Conservation (phyloP, 2,329 filamentous ascomycete species). For the Nemania bipapillata region DNA sequence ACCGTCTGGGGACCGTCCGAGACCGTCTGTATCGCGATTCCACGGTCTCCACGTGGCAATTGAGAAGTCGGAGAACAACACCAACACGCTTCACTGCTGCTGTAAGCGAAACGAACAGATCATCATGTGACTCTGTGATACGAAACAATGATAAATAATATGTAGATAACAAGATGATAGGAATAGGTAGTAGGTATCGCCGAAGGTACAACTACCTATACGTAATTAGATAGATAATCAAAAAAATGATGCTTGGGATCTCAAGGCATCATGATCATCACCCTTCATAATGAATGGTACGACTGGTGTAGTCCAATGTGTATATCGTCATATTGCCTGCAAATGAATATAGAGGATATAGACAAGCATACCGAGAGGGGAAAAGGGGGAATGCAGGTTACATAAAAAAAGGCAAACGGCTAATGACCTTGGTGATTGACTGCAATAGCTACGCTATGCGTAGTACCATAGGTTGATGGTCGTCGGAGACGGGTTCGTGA, state of each 20-base stretch:
- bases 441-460: background rate
- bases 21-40: background rate
- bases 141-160: no score
- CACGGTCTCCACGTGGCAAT: conserved; percentile 21
- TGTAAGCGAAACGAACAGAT: background rate
- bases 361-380: background rate
- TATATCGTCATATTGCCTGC: background rate
- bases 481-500: background rate
- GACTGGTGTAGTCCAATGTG: background rate
- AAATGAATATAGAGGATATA: background rate
- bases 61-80: conserved; percentile 10
- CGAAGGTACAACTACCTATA: background rate
- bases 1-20: background rate
- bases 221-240: background rate
- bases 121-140: conserved; percentile 20
- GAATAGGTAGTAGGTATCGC: background rate
- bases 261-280: background rate
- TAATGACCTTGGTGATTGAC: background rate
- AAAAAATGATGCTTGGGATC: background rate
- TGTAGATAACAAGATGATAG: no score
- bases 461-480: background rate
- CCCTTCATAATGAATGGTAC: background rate
- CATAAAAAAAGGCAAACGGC: background rate
- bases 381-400: background rate
- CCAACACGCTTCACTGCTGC: background rate